Base-by-base conservation (phyloP, 2,329 filamentous ascomycete species). In the Calonectria pteridis region DNA sequence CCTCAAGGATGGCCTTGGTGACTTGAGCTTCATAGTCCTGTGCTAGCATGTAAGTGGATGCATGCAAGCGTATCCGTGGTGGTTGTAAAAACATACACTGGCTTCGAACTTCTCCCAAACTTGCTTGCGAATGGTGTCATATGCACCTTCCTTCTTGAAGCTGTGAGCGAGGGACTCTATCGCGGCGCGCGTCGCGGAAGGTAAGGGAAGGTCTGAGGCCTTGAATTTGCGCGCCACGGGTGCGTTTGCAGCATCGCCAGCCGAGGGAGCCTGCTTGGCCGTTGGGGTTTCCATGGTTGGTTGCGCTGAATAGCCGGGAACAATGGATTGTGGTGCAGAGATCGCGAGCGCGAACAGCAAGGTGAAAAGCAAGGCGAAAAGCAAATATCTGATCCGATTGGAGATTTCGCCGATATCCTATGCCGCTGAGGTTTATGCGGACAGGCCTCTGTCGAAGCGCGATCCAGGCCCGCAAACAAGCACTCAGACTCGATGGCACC, bases 111-210 rank as follows among this genome's bases (percentile, higher is more conserved):
- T 92, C 58, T 94, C 91, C 90, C 94, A 95, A 14, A 94, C 89
- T 79, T 94, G 90, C 82, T 95, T 96, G 74, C 94, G 92, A 76
- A 96, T 90, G 18, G 89, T 87, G 84, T 97, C 94, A 81, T 96
- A 97, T 71, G 94, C 93, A 74, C 94, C 94, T 84, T 95, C 95
- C 86, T 96, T 96, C 85, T 96, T 96, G 86, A 96, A 96, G 14
- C 90, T 93, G 81, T 94, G 93, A n/a, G 94, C 91, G 28, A 96
- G 89, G 20, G 89, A 90, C 78, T 96, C 94, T 71, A 96, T 95
- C 1, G 93, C 92, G 1, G 90, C 89, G 76, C 93, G 89, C 67
- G 94, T 94, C n/a, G 91, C 89, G 4, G 93, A 93, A 6, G 93
- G 90, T 26, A 96, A 85, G 2, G 94, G 94, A 23, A 96, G 88